Percentiles rank a stretch among this genome's conserved stretches.
Conservation (phyloP, 331 rosid genomes). For the Saraca asoca region DNA sequence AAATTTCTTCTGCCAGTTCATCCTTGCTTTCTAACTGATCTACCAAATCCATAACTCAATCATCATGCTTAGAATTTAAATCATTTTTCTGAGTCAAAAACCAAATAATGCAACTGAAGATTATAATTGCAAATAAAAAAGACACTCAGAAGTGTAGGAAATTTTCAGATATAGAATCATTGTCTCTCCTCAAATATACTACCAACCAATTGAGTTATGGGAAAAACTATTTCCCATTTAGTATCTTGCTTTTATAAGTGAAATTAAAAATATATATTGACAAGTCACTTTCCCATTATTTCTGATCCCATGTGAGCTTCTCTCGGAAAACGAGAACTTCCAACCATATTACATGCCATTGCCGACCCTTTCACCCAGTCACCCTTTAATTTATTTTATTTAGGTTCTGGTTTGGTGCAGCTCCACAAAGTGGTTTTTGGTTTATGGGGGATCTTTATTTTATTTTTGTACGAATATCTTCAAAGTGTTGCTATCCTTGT, state of each 20-base stretch:
- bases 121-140: conserved; percentile 28
- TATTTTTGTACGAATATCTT: conserved; percentile 14
- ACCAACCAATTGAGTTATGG: conserved; percentile 26
- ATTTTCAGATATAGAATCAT: conserved; percentile 42
- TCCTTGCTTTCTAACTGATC: conserved; percentile 20
- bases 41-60: conserved; percentile 17
- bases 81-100: conserved; percentile 23
- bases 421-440: conserved; percentile 34
- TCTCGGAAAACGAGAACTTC: conserved; percentile 54
- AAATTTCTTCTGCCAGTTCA: not conserved
- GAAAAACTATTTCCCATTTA: conserved; percentile 23
- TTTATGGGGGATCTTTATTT: conserved; percentile 12
- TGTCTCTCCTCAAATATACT: conserved; percentile 31
- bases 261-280: conserved; percentile 26
- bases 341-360: conserved; percentile 41
- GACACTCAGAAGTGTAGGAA: conserved; percentile 25
- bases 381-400: conserved; percentile 22
- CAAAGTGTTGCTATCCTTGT: conserved; percentile 25
- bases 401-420: conserved; percentile 44
- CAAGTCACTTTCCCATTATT: conserved; percentile 48
- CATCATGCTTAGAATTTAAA: conserved; percentile 35
- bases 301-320: conserved; percentile 66
- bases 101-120: conserved; percentile 35
- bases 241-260: conserved; percentile 12
- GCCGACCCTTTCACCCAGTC: conserved; percentile 17